Base-by-base conservation (phyloP, 805 yeast species). In the Jamesozyma gamospora region DNA sequence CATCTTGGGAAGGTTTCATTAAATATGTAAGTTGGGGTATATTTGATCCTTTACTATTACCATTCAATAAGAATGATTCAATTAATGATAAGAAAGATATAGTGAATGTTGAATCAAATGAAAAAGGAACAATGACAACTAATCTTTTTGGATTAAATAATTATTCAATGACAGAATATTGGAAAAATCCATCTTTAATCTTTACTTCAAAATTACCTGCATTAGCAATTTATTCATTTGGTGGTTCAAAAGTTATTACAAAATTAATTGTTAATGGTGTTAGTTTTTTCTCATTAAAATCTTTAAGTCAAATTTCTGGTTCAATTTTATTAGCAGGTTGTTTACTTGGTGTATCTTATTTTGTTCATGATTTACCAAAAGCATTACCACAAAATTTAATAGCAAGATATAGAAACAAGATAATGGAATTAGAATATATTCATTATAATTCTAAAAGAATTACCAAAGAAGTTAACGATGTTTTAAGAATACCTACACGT, bases 371-470 rank as follows among this genome's bases (percentile, higher is more conserved):
- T 58, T 75, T 94, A 12, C 96, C 96, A 2, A 75, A 81, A 50
- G 95, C 96, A 0, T 76, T 85, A 50, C 94, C 95, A 15, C 69
- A 86, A 48, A 87, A 87, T 42, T 71, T 86, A 42, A 86, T 92
- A 0, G 67, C 71, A 35, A 85, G 82, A 59, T 73, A 90, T 48
- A 74, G 72, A 46, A 55, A 55, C 6, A 82, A 80, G 51, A 66
- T 92, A 27, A 67, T 68, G 32, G 74, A 72, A 13, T 61, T 77
- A 49, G 96, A 88, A 44, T 92, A 87, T 52, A 77, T 83, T 11
- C 92, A 82, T 49, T 51, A 68, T 34, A 90, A 88, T 56, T 77
- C 95, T 1, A 72, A 71, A 35, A 70, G 98, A 44, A 74, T 92
- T 7, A 70, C 94, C 0, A 77, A 74, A 48, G 97, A 90, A 55